Evolutionary conservation across 106 monocot genomes (phyloP), one percentile per base, ranked within the genome.

Genomic region (Ottelia alismoides): DNA sequence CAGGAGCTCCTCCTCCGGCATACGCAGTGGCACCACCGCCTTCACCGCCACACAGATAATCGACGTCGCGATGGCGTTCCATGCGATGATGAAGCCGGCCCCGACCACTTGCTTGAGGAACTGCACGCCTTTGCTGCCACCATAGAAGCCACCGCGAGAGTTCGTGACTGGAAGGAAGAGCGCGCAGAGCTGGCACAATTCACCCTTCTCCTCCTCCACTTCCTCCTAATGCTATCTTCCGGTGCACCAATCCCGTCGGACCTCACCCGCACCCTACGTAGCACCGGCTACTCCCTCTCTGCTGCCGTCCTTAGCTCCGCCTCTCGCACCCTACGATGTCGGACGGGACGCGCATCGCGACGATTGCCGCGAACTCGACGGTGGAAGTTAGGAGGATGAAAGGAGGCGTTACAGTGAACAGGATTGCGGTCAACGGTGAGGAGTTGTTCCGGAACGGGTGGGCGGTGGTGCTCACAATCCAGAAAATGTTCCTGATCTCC

Each of bases 391-490:
- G 25, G 21, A 20, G 11, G 0, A 9, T 11, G 2, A 27, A 25
- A 11, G 52, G 27, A 23, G 52, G 12, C 35, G 35, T 40, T 14
- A 40, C 35, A 6, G 14, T 40, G 4, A 40, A 40, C 52, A 49
- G 61, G 2, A 20, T 61, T 3, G 49, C 27, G 19, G 61, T 61
- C 9, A 21, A 28, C 17, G 61, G 61, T 9, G 49, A 61, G 20
- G 61, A 61, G 61, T 30, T 61, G 6, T 29, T 46, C 49, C 10
- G 27, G 1, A 45, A 29, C 30, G 20, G 47, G 20, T 61, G 61
- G 61, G 61, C 61, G 29, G 61, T 61, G 47, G 29, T 61, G 11
- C 27, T 61, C 11, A 27, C 61, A 20, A 49, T 49, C 56, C n/a
- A 22, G 22, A 14, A 56, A 20, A 56, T 56, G 30, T 27, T 56